Evolutionary conservation across 768 basidiomycete genomes (phyloP).

Genomic region (Lepiota brunneoincarnata): DNA sequence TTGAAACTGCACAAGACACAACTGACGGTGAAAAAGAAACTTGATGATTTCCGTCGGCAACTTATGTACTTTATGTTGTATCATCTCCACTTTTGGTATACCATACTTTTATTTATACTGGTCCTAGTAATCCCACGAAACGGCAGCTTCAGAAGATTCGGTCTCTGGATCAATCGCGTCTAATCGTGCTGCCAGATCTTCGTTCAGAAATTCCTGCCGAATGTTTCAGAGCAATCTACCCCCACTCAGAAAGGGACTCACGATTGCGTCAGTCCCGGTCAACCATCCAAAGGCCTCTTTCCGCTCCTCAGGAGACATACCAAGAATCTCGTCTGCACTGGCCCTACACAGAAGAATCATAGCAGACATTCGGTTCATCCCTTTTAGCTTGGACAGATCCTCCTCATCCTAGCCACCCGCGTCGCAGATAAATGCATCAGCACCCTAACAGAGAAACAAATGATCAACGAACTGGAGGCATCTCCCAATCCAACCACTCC

Average conservation of each 20-base stretch:
- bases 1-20: constrained; percentile 15
- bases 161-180: background rate
- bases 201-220: background rate
- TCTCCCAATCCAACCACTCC: constrained; percentile 61
- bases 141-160: background rate
- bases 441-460: background rate
- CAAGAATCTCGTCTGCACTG: constrained; percentile 53
- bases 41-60: no score
- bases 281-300: constrained; percentile 40
- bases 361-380: constrained; percentile 73
- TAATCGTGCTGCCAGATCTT: background rate
- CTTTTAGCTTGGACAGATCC: constrained; percentile 49
- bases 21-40: no score
- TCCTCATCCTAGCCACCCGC: constrained; percentile 50
- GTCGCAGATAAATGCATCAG: background rate
- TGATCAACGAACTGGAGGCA: constrained; percentile 2
- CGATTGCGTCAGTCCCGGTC: constrained; percentile 51
- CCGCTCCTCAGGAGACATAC: constrained; percentile 45
- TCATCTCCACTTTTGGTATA: no score
- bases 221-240: background rate
- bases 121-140: no score
- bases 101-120: no score
- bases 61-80: no score
- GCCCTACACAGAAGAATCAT: constrained; percentile 58
- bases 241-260: constrained; percentile 28